These are phyloP conservation scores for Serpula lacrymans DNA, from an alignment of 768 basidiomycete genomes.

Conservation along the genomic window DNA sequence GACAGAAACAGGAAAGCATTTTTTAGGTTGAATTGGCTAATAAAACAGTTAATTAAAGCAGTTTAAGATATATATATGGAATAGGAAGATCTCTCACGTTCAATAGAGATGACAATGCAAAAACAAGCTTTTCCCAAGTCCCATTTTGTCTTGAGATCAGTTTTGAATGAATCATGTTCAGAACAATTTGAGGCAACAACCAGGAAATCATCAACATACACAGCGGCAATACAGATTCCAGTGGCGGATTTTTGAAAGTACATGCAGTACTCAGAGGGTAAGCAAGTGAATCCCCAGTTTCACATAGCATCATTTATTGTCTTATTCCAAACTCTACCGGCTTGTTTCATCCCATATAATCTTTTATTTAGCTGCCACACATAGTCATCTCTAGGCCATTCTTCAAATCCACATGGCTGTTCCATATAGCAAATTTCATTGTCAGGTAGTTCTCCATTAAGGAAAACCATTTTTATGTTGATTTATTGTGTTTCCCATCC, in stretches of 20 bases:
- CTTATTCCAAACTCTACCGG: constrained; percentile 31
- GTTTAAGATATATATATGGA: not conserved
- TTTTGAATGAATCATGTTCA: no score
- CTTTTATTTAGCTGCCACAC: constrained; percentile 16
- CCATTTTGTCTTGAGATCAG: no score
- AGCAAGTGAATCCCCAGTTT: constrained; percentile 26
- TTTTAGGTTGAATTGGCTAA: not conserved
- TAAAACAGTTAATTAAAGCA: not conserved
- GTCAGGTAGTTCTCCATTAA: constrained; percentile 28
- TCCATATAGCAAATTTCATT: constrained; percentile 34
- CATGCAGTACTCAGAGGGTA: constrained; percentile 30
- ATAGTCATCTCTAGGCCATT: constrained; percentile 7
- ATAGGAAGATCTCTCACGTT: no score
- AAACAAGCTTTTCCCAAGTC: no score
- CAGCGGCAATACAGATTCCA: constrained; percentile 25
- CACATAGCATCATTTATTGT: constrained; percentile 25
- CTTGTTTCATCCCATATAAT: constrained; percentile 31
- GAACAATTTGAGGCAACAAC: no score
- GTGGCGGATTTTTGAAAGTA: constrained; percentile 16
- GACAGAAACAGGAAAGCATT: not conserved
- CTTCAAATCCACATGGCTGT: constrained; percentile 26
- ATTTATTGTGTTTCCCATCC: constrained; percentile 37
- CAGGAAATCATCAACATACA: no score
- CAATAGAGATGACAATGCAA: no score
- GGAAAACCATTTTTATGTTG: constrained; percentile 39